Evolutionary conservation across 805 yeast species (phyloP), one percentile per base, ranked within the genome.

Genomic region (Candida ulmi): DNA sequence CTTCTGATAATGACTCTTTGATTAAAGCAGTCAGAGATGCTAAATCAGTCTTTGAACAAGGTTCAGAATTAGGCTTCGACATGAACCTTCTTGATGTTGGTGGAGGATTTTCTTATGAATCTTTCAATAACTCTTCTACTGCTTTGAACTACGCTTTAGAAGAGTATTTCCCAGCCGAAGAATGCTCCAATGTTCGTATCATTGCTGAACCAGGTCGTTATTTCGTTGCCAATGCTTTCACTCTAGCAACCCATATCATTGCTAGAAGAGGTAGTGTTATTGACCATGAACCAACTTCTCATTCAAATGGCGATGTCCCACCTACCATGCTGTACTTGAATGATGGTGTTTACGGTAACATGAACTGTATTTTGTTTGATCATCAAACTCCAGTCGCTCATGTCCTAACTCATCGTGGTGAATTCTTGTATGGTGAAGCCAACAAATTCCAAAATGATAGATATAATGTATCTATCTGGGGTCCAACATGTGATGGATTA

Each of bases 401-500:
- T 47, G 83, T 86, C 6, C 68, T 90, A 43, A 69, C 77, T 34
- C 80, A 78, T 45, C 61, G 68, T 30, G 71, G 72, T 32, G 57
- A 67, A 33, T 75, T 71, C 57, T 61, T 62, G 44, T 73, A 70
- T 50, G 53, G 51, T 39, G 67, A 60, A 31, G 13, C 37, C 27
- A 13, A 30, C 44, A 5, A 39, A 28, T 23, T 23, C 27, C 11
- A 30, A 7, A 30, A 29, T 33, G 8, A 42, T 30, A 57, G 60
- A 31, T 53, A 60, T 46, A 60, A 60, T 33, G 82, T 74, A 38
- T 85, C 95, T 4, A 72, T 93, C 44, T 91, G 99, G 99, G 99
- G 99, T 6, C 99, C 98, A 33, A 91, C 98, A 16, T 91, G 99
- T 66, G 99, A 91, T 63, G 97, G 97, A 3, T 70, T 91, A 46